These are phyloP conservation scores for Annulohypoxylon maeteangense DNA, from an alignment of 495 filamentous ascomycete species.

Conservation along the genomic window DNA sequence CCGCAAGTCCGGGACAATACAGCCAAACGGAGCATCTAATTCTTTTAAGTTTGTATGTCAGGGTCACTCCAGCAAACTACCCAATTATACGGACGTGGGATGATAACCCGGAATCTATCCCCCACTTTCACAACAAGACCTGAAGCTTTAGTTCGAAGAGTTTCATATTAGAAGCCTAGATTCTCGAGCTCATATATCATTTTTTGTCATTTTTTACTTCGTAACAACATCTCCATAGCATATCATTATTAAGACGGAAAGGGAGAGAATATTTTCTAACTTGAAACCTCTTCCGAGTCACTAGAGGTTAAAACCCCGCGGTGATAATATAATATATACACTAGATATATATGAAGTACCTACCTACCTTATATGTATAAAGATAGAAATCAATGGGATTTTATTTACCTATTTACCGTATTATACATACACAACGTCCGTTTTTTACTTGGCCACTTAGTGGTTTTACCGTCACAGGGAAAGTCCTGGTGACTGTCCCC, in stretches of 20 bases:
- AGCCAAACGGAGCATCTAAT: slow-evolving; percentile 34
- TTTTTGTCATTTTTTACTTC: neutral
- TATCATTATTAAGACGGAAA: neutral
- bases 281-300: neutral
- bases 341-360: neutral
- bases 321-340: neutral
- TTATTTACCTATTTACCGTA: neutral
- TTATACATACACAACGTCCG: neutral
- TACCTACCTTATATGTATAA: neutral
- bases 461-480: neutral
- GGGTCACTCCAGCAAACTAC: slow-evolving; percentile 15
- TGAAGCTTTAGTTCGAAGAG: neutral
- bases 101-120: slow-evolving; percentile 28
- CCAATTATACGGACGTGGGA: slow-evolving; percentile 19
- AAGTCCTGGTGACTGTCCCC: slow-evolving; percentile 11
- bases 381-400: neutral
- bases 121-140: slow-evolving; percentile 11
- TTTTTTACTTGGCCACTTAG: neutral
- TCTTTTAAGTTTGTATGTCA: slow-evolving; percentile 12
- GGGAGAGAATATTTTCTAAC: neutral
- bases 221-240: neutral
- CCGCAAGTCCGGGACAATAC: slow-evolving; percentile 38
- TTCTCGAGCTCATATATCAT: neutral
- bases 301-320: neutral
- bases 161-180: neutral